Conservation (phyloP, 2,329 filamentous ascomycete species). For the Graphilbum fragrans region DNA sequence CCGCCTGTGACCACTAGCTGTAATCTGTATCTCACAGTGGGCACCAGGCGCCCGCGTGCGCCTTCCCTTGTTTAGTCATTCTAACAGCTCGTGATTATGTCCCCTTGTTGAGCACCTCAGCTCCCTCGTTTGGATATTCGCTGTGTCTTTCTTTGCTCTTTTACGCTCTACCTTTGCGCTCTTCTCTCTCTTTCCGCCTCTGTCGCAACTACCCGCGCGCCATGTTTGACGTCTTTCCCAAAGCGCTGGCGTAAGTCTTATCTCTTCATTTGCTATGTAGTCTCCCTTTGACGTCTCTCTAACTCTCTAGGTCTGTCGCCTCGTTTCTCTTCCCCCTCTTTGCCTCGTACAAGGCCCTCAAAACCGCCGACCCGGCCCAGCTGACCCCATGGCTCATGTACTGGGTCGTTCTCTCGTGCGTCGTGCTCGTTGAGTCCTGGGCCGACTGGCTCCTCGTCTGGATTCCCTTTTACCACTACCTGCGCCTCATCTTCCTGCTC, state of each 20-base stretch:
- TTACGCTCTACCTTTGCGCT: background rate
- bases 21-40: no score
- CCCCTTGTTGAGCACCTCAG: no score
- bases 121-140: no score
- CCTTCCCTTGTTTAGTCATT: no score
- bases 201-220: background rate
- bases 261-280: background rate
- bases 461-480: slow-evolving; percentile 88
- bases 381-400: slow-evolving; percentile 98
- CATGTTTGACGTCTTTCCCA: slow-evolving; percentile 12
- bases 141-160: background rate
- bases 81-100: no score
- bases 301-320: slow-evolving; percentile 54
- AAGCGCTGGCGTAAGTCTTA: slow-evolving; percentile 9
- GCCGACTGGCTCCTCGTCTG: slow-evolving; percentile 77
- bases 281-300: background rate
- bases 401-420: slow-evolving; percentile 84
- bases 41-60: no score
- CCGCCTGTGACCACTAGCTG: no score
- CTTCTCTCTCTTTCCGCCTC: background rate
- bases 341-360: slow-evolving; percentile 95
- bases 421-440: slow-evolving; percentile 75
- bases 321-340: slow-evolving; percentile 93
- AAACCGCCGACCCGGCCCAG: slow-evolving; percentile 78
- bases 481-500: slow-evolving; percentile 74